These are phyloP conservation scores for Aspergillus piperis DNA, from an alignment of 2,329 filamentous ascomycete species.

Conservation along the genomic window DNA sequence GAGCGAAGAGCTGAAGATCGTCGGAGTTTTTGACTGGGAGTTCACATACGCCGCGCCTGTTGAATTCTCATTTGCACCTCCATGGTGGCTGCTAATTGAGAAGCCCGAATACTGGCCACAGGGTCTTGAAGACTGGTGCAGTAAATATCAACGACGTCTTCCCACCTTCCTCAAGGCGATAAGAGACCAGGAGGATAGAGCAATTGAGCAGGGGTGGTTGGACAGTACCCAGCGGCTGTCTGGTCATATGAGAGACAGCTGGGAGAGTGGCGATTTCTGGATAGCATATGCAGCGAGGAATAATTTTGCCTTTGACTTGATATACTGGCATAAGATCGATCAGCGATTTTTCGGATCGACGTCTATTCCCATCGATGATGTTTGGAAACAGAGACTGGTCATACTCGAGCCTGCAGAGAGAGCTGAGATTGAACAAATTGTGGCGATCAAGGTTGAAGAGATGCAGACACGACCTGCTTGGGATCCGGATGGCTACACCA, in stretches of 20 bases:
- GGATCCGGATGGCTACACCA: not conserved
- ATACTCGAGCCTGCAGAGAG: too few relatives aligned
- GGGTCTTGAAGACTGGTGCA: not conserved
- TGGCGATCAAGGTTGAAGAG: not conserved
- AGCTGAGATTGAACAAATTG: too few relatives aligned
- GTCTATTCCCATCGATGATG: too few relatives aligned
- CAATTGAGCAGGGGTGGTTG: not conserved
- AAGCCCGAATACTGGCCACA: constrained; percentile 28
- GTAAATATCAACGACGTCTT: not conserved
- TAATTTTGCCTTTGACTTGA: too few relatives aligned
- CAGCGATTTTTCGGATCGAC: too few relatives aligned
- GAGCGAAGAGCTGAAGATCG: constrained; percentile 21
- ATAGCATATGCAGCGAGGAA: not conserved
- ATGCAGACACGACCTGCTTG: not conserved
- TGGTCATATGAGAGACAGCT: not conserved
- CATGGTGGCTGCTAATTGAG: constrained; percentile 31
- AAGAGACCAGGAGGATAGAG: not conserved
- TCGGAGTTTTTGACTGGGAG: constrained; percentile 32
- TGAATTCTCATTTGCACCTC: not conserved
- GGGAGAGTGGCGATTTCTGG: not conserved
- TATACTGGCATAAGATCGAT: too few relatives aligned
- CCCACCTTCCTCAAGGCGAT: not conserved
- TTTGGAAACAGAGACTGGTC: too few relatives aligned
- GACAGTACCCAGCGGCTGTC: not conserved
- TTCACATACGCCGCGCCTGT: constrained; percentile 27